A percentile compares a stretch with the other conserved stretches of the same genome.
These are phyloP conservation scores for Vigna unguiculata DNA, from an alignment of 306 rosid genomes.

Conservation along the genomic window DNA sequence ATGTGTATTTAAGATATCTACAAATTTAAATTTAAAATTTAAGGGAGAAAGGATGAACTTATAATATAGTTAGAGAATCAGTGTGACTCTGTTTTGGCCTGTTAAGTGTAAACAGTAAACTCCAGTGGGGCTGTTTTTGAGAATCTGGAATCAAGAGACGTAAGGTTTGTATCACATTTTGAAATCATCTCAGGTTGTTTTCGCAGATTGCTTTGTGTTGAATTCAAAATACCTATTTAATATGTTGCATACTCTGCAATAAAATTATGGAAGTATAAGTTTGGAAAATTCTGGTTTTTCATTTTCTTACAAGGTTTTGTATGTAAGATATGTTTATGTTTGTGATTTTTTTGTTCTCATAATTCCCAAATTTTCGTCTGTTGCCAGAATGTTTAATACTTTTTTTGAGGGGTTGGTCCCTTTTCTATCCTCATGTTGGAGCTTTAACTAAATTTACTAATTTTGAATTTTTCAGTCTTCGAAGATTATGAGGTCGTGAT, in stretches of 20 bases:
- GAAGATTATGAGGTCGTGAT: constrained; percentile 66
- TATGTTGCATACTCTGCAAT: no score
- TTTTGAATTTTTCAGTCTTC: constrained; percentile 53
- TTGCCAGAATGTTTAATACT: neutral
- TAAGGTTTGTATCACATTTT: neutral
- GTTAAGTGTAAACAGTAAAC: constrained; percentile 4
- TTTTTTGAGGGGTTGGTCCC: neutral
- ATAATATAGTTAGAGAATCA: neutral
- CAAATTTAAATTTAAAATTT: neutral
- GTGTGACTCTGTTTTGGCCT: neutral
- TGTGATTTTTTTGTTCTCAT: neutral
- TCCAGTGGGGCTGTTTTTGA: neutral
- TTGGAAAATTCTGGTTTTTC: neutral
- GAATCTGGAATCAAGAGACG: constrained; percentile 1
- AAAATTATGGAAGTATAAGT: neutral
- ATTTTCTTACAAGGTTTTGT: neutral
- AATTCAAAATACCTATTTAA: neutral
- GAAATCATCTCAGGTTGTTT: neutral
- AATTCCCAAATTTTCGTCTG: neutral
- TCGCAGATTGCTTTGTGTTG: neutral
- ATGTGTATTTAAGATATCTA: constrained; percentile 5
- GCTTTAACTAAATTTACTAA: constrained; percentile 25
- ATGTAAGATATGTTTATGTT: neutral
- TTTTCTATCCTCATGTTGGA: neutral
- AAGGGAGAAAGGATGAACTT: neutral